phyloP scores from a whole-genome alignment of 2,329 filamentous ascomycete species.

The Colletotrichum agaves region DNA sequence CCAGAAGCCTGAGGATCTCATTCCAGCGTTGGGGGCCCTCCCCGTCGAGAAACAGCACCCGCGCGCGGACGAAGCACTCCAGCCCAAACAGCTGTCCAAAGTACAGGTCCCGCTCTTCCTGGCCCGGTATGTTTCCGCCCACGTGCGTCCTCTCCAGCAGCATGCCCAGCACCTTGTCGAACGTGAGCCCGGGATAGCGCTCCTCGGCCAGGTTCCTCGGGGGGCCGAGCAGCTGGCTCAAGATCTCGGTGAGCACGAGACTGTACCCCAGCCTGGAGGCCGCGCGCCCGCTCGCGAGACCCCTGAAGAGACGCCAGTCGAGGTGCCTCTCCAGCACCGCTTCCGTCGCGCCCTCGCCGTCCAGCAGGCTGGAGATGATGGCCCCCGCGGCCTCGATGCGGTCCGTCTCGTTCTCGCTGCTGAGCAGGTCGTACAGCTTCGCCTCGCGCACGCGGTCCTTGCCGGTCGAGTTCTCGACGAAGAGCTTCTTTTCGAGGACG shows the following conservation, averaged over 20 bases:
- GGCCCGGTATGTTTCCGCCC: conserved; percentile 63
- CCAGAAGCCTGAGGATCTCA: conserved; percentile 76
- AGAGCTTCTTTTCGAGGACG: conserved; percentile 52
- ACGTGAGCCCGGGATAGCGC: conserved; percentile 64
- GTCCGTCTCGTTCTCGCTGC: conserved; percentile 66
- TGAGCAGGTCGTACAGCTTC: conserved; percentile 69
- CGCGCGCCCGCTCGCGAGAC: conserved; percentile 90
- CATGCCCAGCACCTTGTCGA: conserved; percentile 64
- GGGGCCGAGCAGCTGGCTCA: conserved; percentile 75
- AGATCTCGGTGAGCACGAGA: conserved; percentile 83
- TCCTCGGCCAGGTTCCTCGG: conserved; percentile 52
- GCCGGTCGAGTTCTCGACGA: conserved; percentile 61
- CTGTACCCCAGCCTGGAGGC: conserved; percentile 90
- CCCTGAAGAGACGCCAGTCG: conserved; percentile 80
- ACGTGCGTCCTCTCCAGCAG: conserved; percentile 66
- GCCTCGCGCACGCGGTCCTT: conserved; percentile 69
- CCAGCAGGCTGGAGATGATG: conserved; percentile 66
- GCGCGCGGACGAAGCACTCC: conserved; percentile 85
- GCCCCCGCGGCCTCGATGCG: conserved; percentile 68
- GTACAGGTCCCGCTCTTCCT: conserved; percentile 87
- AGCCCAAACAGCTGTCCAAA: conserved; percentile 90
- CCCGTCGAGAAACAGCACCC: conserved; percentile 66
- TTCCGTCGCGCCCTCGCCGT: conserved; percentile 60
- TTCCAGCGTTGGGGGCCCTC: conserved; percentile 69
- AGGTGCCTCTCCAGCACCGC: conserved; percentile 67